A percentile compares a stretch with the other conserved stretches of the same genome.
These are phyloP conservation scores for Volvox africanus DNA, from an alignment of 139 green algal species.

Conservation along the genomic window DNA sequence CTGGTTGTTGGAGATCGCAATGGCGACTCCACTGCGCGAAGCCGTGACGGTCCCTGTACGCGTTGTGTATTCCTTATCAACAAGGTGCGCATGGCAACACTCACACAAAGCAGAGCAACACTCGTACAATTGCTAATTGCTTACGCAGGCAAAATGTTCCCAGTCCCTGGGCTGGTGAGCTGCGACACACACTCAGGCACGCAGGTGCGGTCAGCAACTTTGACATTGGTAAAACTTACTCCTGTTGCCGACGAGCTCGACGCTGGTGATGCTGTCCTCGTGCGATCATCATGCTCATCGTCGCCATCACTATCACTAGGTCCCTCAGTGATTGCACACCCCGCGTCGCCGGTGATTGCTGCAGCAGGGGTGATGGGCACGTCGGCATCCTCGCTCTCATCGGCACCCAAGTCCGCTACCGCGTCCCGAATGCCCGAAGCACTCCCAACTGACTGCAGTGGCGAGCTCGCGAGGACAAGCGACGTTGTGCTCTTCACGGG, in stretches of 20 bases:
- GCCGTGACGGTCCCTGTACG: not conserved
- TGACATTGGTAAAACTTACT: not conserved
- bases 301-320: slow-evolving; percentile 37
- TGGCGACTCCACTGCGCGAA: slow-evolving; percentile 4
- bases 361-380: not conserved
- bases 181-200: not conserved
- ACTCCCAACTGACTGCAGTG: not conserved
- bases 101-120: not conserved
- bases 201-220: too few species aligned
- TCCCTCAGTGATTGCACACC: not conserved
- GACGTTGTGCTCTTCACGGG: not conserved
- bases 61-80: not conserved
- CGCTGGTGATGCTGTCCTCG: not conserved
- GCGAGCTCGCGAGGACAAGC: not conserved
- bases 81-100: not conserved
- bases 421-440: not conserved
- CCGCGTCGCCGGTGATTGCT: too few species aligned
- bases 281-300: not conserved
- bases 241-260: not conserved
- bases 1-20: not conserved
- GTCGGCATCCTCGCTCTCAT: not conserved
- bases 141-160: not conserved
- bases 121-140: not conserved
- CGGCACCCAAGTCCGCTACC: not conserved
- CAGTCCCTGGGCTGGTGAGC: too few species aligned